Base-by-base conservation (phyloP, 192 early-diverging fungal species). In the Thoreauomyces humboldtii region DNA sequence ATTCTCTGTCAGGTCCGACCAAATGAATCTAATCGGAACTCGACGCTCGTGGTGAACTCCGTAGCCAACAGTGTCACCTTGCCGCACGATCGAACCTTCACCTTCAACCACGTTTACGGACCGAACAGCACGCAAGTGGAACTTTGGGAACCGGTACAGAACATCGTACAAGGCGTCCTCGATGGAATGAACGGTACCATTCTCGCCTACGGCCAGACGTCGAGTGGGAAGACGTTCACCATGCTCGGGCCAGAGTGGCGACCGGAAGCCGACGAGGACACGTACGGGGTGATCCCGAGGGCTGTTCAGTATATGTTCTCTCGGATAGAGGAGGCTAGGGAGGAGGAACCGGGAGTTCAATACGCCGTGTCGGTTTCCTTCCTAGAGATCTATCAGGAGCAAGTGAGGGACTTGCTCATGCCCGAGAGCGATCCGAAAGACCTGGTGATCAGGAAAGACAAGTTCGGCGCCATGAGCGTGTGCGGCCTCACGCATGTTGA, bases 111-210 rank as follows among this genome's bases (percentile, higher is more conserved):
- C 4, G 67, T 62, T 0, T 69, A 51, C 43, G 59, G 58, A 15
- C 28, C 51, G 15, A 42, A 53, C 6, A 37, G n/a, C 17, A 29
- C 21, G 5, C 67, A 69, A 38, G 31, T 32, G 12, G 38, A 50
- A 22, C 35, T 69, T 34, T 61, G 37, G 35, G 50, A 61, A 3
- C 48, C 32, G 7, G 59, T 54, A 6, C 15, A 22, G 24, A 25
- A 19, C n/a, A 35, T 59, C 3, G 67, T 69, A 37, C 59, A 69
- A 21, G 59, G 59, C 15, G 89, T 94, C 52, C 41, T 91, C 6
- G 89, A 92, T 78, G 96, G 96, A n/a, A 94, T 92, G 70, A 99
- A 99, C 75, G 93, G 90, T 2, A 57, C 55, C 6, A 57, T 57
- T 19, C 35, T 57, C 2, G 55, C 55, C 3, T 57, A 57, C 55